Base-by-base conservation (phyloP, 2,329 filamentous ascomycete species). In the Colletotrichum orchidophilum region DNA sequence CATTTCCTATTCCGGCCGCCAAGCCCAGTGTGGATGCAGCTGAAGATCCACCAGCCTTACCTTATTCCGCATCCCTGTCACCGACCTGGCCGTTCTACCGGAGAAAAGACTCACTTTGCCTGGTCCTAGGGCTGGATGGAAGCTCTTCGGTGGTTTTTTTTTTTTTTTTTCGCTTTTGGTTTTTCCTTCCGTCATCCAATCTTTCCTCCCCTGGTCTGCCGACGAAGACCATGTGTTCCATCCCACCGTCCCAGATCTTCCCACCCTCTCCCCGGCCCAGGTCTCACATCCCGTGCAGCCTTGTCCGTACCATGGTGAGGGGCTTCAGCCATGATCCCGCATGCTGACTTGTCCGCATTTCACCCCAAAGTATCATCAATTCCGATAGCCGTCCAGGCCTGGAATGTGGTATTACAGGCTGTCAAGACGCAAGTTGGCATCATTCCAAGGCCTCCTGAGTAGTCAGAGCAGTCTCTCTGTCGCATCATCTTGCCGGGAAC, bases 11-110 rank as follows among this genome's bases (percentile, higher is more conserved):
- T 66, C 55, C 64, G 73, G 73, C 55, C 60, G 57, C 55, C 66
- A 57, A 72, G 70, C 31, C 26, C 59, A 52, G n/a, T 55, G 57
- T 59, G 65, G 69, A 53, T 15, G 27, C 52, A 61, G 71, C 71
- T 73, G 71, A 72, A 52, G 63, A 57, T 55, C 63, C 69, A 69
- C 68, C 33, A 55, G 59, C 58, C 64, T 72, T 70, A 72, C 70
- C 70, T 70, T 70, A 61, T 73, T 61, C 31, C 53, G 54, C 55
- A 72, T 62, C 54, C 71, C 49, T 72, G 66, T 46, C 57, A 18
- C 53, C 54, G 57, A 31, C 57, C 26, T 60, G 57, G n/a, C 57
- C 3, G n/a, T 46, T 46, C 39, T 55, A 55, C 53, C 53, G 27
- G 53, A 29, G 59, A 50, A 13, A 35, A 35, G n/a, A 27, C 46